Conservation (phyloP, 1,139 yeast species). For the Yamadazyma spencermartinsiae region DNA sequence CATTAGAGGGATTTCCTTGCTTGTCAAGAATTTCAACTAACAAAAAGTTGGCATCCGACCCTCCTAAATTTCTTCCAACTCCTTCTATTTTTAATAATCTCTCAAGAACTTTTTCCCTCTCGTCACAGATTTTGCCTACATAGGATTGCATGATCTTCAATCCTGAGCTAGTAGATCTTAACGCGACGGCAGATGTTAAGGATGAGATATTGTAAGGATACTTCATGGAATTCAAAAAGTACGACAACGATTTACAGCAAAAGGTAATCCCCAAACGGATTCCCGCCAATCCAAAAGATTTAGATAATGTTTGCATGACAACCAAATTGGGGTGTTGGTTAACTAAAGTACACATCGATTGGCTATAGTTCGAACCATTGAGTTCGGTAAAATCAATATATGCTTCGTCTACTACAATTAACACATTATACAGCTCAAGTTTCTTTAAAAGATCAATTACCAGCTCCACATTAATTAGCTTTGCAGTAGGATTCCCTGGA, state of each 20-base stretch:
- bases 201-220: conserved; percentile 95
- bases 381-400: conserved; percentile 77
- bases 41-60: conserved; percentile 83
- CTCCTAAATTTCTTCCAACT: conserved; percentile 80
- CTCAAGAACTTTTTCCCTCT: conserved; percentile 55
- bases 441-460: conserved; percentile 54
- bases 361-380: conserved; percentile 20
- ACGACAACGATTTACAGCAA: conserved; percentile 59
- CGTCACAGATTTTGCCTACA: conserved; percentile 50
- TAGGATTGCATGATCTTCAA: conserved; percentile 57
- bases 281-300: conserved; percentile 95
- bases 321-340: conserved; percentile 80
- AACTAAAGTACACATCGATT: conserved; percentile 80
- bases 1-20: conserved; percentile 63
- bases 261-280: conserved; percentile 83
- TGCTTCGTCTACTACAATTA: conserved; percentile 91
- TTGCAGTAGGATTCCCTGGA: conserved; percentile 97
- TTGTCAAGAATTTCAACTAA: conserved; percentile 68
- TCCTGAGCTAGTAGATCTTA: conserved; percentile 66
- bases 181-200: conserved; percentile 73
- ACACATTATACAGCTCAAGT: conserved; percentile 62
- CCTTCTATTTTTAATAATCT: conserved; percentile 56
- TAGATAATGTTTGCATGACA: conserved; percentile 88
- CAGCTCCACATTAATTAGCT: conserved; percentile 49
- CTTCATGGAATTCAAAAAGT: conserved; percentile 80